Conservation (phyloP, 2,329 filamentous ascomycete genomes). For the Alternaria sp. region DNA sequence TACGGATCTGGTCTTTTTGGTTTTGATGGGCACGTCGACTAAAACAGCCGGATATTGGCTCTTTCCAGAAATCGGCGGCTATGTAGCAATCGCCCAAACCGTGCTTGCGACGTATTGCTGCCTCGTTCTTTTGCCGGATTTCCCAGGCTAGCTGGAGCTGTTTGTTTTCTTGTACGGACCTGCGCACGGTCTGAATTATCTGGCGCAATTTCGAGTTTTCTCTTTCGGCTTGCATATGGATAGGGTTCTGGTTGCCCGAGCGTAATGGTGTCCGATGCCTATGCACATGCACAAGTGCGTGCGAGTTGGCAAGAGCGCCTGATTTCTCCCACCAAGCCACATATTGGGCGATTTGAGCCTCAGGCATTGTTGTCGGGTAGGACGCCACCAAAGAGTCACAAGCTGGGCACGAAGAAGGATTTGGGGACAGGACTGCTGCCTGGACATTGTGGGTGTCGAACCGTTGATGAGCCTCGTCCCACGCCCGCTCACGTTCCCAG, state of each 20-base stretch:
- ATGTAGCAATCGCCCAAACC: slow-evolving; percentile 23
- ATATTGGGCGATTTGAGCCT: slow-evolving; percentile 12
- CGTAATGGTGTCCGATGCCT: slow-evolving; percentile 7
- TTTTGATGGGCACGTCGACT: slow-evolving; percentile 13
- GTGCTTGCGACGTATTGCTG: slow-evolving; percentile 34
- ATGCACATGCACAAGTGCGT: slow-evolving; percentile 2
- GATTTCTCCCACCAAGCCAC: slow-evolving; percentile 38
- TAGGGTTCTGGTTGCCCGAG: slow-evolving; percentile 1
- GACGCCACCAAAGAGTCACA: slow-evolving; percentile 21
- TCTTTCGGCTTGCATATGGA: neutral
- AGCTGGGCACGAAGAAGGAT: slow-evolving; percentile 15
- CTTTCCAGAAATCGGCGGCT: slow-evolving; percentile 28
- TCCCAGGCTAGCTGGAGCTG: slow-evolving; percentile 21
- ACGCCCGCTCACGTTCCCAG: slow-evolving; percentile 32
- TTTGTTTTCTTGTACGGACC: slow-evolving; percentile 2
- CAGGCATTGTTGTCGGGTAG: slow-evolving; percentile 13
- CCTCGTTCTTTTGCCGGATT: slow-evolving; percentile 25
- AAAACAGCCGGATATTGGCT: slow-evolving; percentile 21
- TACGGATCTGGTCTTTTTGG: slow-evolving; percentile 10
- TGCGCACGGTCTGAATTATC: slow-evolving; percentile 22
- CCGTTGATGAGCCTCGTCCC: slow-evolving; percentile 29
- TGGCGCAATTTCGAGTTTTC: slow-evolving; percentile 12
- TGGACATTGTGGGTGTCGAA: slow-evolving; percentile 4
- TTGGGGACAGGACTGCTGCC: slow-evolving; percentile 18
- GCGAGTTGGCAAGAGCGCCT: slow-evolving; percentile 18